Evolutionary conservation across 1,139 yeast species (phyloP).

Genomic region (Kodamaea sp.): DNA sequence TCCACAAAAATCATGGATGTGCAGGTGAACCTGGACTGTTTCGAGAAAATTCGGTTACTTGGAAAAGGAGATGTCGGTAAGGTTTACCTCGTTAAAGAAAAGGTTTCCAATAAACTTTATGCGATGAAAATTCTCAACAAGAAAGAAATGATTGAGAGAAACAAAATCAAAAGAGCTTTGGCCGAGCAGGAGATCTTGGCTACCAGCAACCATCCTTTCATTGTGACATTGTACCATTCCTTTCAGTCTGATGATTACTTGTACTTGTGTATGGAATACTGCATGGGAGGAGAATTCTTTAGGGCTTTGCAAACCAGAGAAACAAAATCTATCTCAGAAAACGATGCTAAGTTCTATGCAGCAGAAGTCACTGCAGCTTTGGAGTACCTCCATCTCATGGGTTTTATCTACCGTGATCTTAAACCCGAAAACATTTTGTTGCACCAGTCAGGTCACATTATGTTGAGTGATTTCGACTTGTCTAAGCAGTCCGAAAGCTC

Average conservation of each 20-base stretch:
- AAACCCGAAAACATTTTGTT: conserved; percentile 93
- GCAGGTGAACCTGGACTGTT: conserved; percentile 82
- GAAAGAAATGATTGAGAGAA: conserved; percentile 91
- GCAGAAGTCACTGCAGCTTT: conserved; percentile 97
- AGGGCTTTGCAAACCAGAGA: conserved; percentile 92
- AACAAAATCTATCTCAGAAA: conserved; percentile 81
- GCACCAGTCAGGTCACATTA: conserved; percentile 96
- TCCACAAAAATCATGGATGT: conserved; percentile 75
- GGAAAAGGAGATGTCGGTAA: conserved; percentile 99
- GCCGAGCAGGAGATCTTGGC: conserved; percentile 98
- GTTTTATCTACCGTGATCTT: conserved; percentile 90
- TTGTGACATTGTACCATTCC: conserved; percentile 93
- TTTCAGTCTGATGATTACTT: conserved; percentile 92
- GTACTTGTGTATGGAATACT: conserved; percentile 97
- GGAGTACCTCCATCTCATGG: conserved; percentile 94
- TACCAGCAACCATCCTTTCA: conserved; percentile 94
- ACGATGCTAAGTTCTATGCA: conserved; percentile 91
- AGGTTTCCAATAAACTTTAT: conserved; percentile 67
- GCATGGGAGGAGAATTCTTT: conserved; percentile 99
- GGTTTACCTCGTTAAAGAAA: conserved; percentile 88
- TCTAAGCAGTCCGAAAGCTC: conserved; percentile 83
- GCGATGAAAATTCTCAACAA: conserved; percentile 94
- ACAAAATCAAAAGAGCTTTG: conserved; percentile 88
- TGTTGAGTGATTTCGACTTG: conserved; percentile 95
- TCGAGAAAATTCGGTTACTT: conserved; percentile 81